Conservation (phyloP, 306 rosid species). For the barrel medic (Medicago truncatula) region MtrunA17r5.0-ANR NC_053042.1:54299001-54299500, state of each 20-base stretch:
- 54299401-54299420: background rate
- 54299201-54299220: background rate
- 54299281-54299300: slow-evolving; percentile 60
- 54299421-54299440: background rate
- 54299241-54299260: background rate
- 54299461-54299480: background rate
- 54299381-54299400: background rate
- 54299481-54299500: background rate
- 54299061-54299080: slow-evolving; percentile 4
- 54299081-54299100: background rate
- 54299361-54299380: slow-evolving; percentile 27
- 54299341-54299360: slow-evolving; percentile 38
- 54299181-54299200: no score
- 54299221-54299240: background rate
- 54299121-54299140: no score
- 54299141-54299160: no score
- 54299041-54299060: slow-evolving; percentile 17
- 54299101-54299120: no score
- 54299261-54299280: background rate
- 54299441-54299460: background rate
- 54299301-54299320: slow-evolving; percentile 86
- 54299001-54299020: background rate
- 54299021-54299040: background rate
- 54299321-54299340: slow-evolving; percentile 98
- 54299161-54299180: no score